Conservation (phyloP, 306 rosid genomes). For the Hippophae gyantsensis region DNA sequence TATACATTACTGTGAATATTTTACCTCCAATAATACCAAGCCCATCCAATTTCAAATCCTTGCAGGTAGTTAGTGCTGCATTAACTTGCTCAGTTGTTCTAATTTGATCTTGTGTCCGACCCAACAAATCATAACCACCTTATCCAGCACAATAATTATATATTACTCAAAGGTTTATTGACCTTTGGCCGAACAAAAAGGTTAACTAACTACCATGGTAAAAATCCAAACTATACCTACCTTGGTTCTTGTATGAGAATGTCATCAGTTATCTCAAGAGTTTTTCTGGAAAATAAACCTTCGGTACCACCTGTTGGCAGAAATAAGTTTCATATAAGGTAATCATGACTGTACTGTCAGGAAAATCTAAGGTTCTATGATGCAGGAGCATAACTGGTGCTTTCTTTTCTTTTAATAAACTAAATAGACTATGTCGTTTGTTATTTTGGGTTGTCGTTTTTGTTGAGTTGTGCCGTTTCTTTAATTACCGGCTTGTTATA, state of each 20-base stretch:
- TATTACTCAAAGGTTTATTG: not conserved
- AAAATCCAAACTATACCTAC: constrained; percentile 27
- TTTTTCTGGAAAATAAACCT: constrained; percentile 85
- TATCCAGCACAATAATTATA: constrained; percentile 19
- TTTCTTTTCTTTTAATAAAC: no score
- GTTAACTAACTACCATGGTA: not conserved
- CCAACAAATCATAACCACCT: constrained; percentile 99
- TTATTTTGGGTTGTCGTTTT: no score
- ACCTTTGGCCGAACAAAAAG: not conserved
- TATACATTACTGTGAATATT: not conserved
- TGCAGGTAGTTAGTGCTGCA: constrained; percentile 77
- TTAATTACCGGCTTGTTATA: no score
- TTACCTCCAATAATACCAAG: constrained; percentile 97
- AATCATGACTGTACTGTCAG: no score
- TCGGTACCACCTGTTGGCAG: constrained; percentile 81
- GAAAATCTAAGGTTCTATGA: no score
- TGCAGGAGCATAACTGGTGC: no score
- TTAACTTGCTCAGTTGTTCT: constrained; percentile 91
- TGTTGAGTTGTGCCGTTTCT: no score
- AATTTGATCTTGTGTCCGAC: constrained; percentile 93
- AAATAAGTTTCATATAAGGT: constrained; percentile 8
- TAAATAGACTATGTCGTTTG: no score
- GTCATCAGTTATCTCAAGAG: constrained; percentile 72
- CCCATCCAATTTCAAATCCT: constrained; percentile 72
- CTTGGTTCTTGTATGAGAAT: constrained; percentile 91